These are phyloP conservation scores for Acidiella bohemica DNA, from an alignment of 495 filamentous ascomycete species.

Conservation along the genomic window DNA sequence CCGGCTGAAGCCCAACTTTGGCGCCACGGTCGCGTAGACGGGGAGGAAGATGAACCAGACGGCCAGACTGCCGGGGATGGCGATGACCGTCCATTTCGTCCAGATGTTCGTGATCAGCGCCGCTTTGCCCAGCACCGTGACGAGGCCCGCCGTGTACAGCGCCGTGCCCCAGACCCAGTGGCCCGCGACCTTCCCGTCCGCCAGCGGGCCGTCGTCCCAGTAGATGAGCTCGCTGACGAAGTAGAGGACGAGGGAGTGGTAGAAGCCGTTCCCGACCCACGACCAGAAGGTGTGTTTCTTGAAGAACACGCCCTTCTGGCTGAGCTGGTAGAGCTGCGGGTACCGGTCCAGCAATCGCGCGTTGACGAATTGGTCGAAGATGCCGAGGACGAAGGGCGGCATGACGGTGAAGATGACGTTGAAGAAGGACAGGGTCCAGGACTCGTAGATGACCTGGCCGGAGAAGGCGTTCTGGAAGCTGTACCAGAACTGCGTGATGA, in stretches of 20 bases:
- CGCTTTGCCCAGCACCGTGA: slow-evolving; percentile 89
- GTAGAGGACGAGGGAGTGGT: slow-evolving; percentile 89
- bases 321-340: slow-evolving; percentile 87
- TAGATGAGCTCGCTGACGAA: slow-evolving; percentile 70
- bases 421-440: slow-evolving; percentile 97
- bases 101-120: slow-evolving; percentile 91
- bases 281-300: slow-evolving; percentile 77
- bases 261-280: slow-evolving; percentile 89
- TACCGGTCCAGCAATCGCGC: slow-evolving; percentile 94
- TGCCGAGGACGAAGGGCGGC: slow-evolving; percentile 88
- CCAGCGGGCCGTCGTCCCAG: slow-evolving; percentile 58
- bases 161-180: slow-evolving; percentile 97
- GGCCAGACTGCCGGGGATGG: slow-evolving; percentile 84
- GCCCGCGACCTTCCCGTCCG: slow-evolving; percentile 64
- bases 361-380: slow-evolving; percentile 96
- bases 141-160: slow-evolving; percentile 79
- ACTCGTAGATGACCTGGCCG: slow-evolving; percentile 96
- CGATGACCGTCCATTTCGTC: slow-evolving; percentile 95
- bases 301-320: slow-evolving; percentile 88
- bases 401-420: slow-evolving; percentile 97
- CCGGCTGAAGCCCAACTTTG: slow-evolving; percentile 64
- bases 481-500: slow-evolving; percentile 99
- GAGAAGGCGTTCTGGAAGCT: slow-evolving; percentile 98
- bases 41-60: slow-evolving; percentile 88
- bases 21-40: slow-evolving; percentile 80